Evolutionary conservation across 2,329 filamentous ascomycete genomes (phyloP), one percentile per base, ranked within the genome.

Genomic region (Fusarium pseudoanthophilum): DNA sequence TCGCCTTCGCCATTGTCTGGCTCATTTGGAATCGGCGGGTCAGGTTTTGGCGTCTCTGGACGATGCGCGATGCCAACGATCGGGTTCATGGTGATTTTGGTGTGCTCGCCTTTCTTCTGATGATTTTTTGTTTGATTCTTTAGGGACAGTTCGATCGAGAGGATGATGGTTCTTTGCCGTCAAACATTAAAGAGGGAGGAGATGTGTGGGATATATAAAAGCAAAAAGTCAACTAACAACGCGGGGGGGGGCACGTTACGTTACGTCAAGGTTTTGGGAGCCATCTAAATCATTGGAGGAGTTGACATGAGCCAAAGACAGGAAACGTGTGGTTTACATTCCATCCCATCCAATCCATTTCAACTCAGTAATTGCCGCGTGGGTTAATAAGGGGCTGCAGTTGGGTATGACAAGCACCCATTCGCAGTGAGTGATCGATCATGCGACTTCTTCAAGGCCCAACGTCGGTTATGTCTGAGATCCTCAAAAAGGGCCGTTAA

Each of bases 11-110:
- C 77, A 37, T 75, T 75, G 57, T 78, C 78, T 9, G 80, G 79
- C 67, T 79, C 79, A 36, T 72, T 74, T n/a, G 79, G 80, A 40
- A 78, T 67, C 40, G 80, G 79, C 40, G 77, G 74, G 16, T 78
- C 75, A 42, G 77, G 77, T 60, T 80, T 78, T 55, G 80, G 80
- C 34, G 80, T 81, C 67, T 80, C 79, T 34, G 79, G 79, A 42
- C 79, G 80, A 71, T 77, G 76, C 42, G 68, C 51, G 34, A 75
- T 46, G 36, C 30, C 37, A 40, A 58, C 28, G 40, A 71, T 56
- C 34, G 55, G 43, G 30, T 48, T 57, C 73, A 74, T 72, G 11
- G 20, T 69, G 60, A 34, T 30, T 40, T 49, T 7, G 48, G 49
- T 16, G 46, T 26, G 39, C 60, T 30, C 20, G 30, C 51, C 26